Evolutionary conservation across 2,329 filamentous ascomycete genomes (phyloP), one percentile per base, ranked within the genome.

Genomic region (Chalara sp.): DNA sequence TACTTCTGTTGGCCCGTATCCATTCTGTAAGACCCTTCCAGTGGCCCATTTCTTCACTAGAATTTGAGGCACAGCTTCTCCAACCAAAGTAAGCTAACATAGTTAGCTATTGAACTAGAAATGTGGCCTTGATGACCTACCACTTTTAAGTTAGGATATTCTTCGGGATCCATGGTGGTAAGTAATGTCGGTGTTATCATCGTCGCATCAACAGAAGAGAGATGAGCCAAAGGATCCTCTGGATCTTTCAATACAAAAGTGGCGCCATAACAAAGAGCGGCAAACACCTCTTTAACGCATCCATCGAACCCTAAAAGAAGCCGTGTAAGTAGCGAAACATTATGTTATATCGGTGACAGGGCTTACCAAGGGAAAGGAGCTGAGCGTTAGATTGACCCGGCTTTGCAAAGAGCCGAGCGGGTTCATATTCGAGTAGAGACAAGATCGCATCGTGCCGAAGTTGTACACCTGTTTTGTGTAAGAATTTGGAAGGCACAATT

Each of bases 1-100:
- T 3, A 54, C 64, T 54, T 73, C 72, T 0, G 69, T 71, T 5
- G 72, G 72, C 0, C 72, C 72, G 48, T 74, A 75, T 63, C 68
- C 67, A 53, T 75, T 75, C 57, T 66, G 72, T 1, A 71, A 29
- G 1, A 30, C 37, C 30, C 53, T 61, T n/a, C 44, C 44, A 5
- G 39, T 21, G 2, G 63, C 53, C 71, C 71, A 73, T 1, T 6
- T 46, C 45, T 72, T 66, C 32, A 49, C 56, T 2, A 68, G 53
- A 5, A 44, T 39, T 53, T 70, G 67, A 1, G 67, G 59, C 4
- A 72, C 65, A 0, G 62, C 49, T 53, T 72, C 70, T 0, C 70
- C 69, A 1, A 66, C 69, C 4, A 73, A 55, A 50, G 69, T 69
- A 6, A 73, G 51, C 44, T 52, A 13, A 13, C 10, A 11, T 11